phyloP scores from a whole-genome alignment of 2,329 filamentous ascomycete genomes.

The Talaromyces rugulosus region DNA sequence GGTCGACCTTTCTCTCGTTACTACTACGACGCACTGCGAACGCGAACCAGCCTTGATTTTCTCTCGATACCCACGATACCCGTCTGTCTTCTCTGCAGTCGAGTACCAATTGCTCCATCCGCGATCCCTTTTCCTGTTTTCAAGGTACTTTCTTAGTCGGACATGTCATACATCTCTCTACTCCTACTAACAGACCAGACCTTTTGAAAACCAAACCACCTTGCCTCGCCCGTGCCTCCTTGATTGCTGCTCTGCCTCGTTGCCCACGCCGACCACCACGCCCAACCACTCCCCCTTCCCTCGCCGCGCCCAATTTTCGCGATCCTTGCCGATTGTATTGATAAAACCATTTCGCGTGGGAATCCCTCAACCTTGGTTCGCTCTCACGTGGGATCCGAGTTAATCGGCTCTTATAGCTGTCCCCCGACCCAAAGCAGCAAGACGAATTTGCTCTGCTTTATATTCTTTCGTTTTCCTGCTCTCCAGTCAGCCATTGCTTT shows the following conservation, averaged over 20 bases:
- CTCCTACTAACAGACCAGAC: neutral
- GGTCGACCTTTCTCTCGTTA: neutral
- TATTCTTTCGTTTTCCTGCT: neutral
- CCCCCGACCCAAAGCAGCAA: neutral
- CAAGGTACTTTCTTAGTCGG: neutral
- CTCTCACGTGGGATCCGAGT: neutral
- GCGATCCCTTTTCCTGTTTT: neutral
- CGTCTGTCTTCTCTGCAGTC: neutral
- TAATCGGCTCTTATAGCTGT: neutral
- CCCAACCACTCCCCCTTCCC: neutral
- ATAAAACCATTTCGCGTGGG: neutral
- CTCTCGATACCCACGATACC: neutral
- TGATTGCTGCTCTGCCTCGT: neutral
- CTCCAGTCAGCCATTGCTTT: neutral
- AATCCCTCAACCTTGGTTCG: neutral
- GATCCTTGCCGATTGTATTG: conserved; percentile 2
- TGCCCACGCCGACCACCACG: neutral
- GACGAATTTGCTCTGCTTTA: neutral
- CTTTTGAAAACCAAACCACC: neutral
- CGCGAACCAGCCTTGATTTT: no score
- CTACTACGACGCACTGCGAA: neutral
- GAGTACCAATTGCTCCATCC: neutral
- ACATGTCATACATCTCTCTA: neutral
- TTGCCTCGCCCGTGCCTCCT: neutral
- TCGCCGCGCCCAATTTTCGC: neutral